Evolutionary conservation across 1,284 basidiomycete species (phyloP).

Genomic region (Inonotus obliquus): DNA sequence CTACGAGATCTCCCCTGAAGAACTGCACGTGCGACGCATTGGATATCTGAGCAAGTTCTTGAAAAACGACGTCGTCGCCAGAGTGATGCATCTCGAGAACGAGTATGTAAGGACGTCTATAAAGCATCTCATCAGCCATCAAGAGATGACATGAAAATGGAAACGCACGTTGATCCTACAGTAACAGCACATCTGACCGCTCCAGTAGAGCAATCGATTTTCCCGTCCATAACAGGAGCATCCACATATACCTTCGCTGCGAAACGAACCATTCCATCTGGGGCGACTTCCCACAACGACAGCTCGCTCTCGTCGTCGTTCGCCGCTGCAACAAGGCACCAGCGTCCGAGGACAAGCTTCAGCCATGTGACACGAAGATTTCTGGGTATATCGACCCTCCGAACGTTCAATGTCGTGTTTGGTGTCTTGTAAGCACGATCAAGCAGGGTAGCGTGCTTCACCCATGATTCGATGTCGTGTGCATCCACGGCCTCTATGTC

Average conservation of each 20-base stretch:
- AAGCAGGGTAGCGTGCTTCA: neutral
- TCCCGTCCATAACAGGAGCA: conserved; percentile 6
- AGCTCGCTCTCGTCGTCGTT: neutral
- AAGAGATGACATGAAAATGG: neutral
- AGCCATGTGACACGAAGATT: conserved; percentile 3
- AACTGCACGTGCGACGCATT: conserved; percentile 10
- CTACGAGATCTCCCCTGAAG: neutral
- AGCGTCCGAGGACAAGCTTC: neutral
- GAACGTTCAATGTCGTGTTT: neutral
- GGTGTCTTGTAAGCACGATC: neutral
- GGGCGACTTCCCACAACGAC: neutral
- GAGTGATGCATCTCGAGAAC: neutral
- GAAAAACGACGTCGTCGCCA: neutral
- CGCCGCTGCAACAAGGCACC: conserved; percentile 7
- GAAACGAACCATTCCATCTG: neutral
- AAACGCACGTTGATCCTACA: neutral
- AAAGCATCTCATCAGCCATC: neutral
- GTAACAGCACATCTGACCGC: conserved; percentile 2
- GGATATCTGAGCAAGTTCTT: neutral
- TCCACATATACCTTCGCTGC: neutral
- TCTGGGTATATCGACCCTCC: neutral
- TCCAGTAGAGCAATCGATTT: neutral
- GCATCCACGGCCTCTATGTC: neutral
- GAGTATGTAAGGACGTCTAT: neutral
- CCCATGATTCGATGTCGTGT: conserved; percentile 1